Base-by-base conservation (phyloP, 495 filamentous ascomycete genomes). In the Podospora comata region DNA sequence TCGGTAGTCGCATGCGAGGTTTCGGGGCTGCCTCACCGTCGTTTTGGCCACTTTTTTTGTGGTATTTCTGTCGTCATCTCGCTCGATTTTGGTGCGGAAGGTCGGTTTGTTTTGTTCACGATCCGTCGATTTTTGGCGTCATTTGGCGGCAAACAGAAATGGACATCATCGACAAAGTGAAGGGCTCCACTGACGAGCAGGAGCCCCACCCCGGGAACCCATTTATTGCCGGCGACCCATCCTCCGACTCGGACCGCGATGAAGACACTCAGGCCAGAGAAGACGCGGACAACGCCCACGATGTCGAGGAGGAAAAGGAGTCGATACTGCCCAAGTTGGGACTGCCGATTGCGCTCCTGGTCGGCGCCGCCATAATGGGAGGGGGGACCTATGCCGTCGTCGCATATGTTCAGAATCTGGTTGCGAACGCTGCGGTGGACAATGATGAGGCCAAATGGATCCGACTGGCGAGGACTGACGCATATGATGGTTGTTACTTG, bases 401-500 rank as follows among this genome's bases (percentile, higher is more conserved):
- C 13, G 60, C 56, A 7, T 67, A 64, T 20, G 71, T 75, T 0
- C 71, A 73, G 26, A 26, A 68, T 66, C 72, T 73, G 27, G 28
- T 72, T 34, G 68, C 62, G 19, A 67, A 30, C 60, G 72, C 72
- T 2, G 26, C 66, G 4, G 69, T 74, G 11, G 65, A 70, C 34
- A 55, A 56, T 39, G 67, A 72, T 48, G 27, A 67, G 4, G 44
- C 4, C 6, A 57, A 62, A 39, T 77, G 75, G 75, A 67, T 66
- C 30, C 18, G 64, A 3, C 30, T 5, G n/a, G 73, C 71, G 15
- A 71, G 70, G 1, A 65, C 56, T n/a, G 34, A 73, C 4, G 71
- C 58, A 27, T 77, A 77, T 69, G 73, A 75, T 39, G 66, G 65
- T 1, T 77, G 75, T 59, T 77, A 77, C 62, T 23, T 68, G 6